Conservation (phyloP, 2,329 filamentous ascomycete species). For the Nothophaeocryptopus gaeumannii region DNA sequence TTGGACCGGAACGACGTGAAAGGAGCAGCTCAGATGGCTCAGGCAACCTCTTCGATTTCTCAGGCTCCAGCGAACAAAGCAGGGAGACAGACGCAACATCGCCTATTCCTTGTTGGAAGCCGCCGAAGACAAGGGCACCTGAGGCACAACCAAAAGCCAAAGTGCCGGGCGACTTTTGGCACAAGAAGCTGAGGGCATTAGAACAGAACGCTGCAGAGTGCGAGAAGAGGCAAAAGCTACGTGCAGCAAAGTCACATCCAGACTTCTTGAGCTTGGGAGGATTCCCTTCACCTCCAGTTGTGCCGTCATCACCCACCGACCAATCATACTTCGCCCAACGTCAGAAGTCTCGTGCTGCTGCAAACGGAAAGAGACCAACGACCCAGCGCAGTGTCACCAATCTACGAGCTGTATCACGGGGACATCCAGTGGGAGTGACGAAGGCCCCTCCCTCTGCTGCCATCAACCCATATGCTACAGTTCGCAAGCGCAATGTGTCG, state of each 20-base stretch:
- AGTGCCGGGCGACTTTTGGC: conserved; percentile 52
- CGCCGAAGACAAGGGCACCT: conserved; percentile 13
- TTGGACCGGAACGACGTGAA: conserved; percentile 48
- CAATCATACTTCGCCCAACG: conserved; percentile 32
- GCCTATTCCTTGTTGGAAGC: conserved; percentile 49
- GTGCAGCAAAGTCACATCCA: conserved; percentile 33
- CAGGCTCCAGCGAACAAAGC: conserved; percentile 50
- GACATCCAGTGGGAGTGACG: conserved; percentile 31
- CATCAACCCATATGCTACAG: conserved; percentile 26
- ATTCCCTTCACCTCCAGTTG: conserved; percentile 34
- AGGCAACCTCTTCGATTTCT: conserved; percentile 50
- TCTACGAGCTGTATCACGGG: conserved; percentile 34
- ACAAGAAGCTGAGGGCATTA: conserved; percentile 51
- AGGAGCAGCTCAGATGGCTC: conserved; percentile 49
- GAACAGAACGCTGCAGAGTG: conserved; percentile 49
- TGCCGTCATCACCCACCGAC: conserved; percentile 29
- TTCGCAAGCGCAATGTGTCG: conserved; percentile 32
- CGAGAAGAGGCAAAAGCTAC: conserved; percentile 39
- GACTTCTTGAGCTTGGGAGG: conserved; percentile 38
- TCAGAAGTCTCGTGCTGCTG: conserved; percentile 26
- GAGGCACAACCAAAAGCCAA: conserved; percentile 38
- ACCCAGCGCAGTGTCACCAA: conserved; percentile 27
- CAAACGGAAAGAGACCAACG: conserved; percentile 32
- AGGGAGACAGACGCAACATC: conserved; percentile 44
- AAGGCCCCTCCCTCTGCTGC: conserved; percentile 28